phyloP scores from a whole-genome alignment of 2,329 filamentous ascomycete species.

The Arthroderma uncinatum region DNA sequence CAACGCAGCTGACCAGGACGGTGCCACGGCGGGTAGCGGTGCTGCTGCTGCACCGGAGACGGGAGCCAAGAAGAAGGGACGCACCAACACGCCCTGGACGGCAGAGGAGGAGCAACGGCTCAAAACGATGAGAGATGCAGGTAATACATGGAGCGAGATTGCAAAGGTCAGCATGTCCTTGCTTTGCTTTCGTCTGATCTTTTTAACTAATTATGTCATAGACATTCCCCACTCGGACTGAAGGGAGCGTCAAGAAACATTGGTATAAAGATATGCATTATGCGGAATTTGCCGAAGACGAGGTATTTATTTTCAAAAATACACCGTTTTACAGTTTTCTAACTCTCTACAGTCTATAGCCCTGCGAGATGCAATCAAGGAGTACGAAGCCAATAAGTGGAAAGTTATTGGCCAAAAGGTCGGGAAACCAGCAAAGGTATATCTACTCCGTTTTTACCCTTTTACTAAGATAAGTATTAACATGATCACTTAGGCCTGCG shows the following conservation, averaged over 20 bases:
- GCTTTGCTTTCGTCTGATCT: background rate
- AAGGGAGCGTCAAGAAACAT: constrained; percentile 98
- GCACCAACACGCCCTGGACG: constrained; percentile 98
- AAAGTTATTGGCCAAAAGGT: constrained; percentile 95
- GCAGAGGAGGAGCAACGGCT: constrained; percentile 83
- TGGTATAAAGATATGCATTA: constrained; percentile 99
- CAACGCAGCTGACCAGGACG: constrained; percentile 21
- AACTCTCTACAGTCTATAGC: constrained; percentile 28
- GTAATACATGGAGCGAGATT: constrained; percentile 95
- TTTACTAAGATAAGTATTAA: constrained; percentile 17
- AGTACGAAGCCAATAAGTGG: constrained; percentile 98
- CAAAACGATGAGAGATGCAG: constrained; percentile 87
- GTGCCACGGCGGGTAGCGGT: constrained; percentile 21
- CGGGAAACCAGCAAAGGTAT: constrained; percentile 89
- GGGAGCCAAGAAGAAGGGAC: constrained; percentile 61
- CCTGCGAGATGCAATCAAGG: constrained; percentile 87
- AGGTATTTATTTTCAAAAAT: constrained; percentile 45
- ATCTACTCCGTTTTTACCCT: background rate
- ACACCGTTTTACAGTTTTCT: constrained; percentile 1
- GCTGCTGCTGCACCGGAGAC: constrained; percentile 45
- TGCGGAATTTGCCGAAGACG: constrained; percentile 93
- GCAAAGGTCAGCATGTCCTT: constrained; percentile 60
- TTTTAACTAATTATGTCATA: constrained; percentile 26
- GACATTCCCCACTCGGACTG: constrained; percentile 86
- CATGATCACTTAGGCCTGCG: constrained; percentile 52